Base-by-base conservation (phyloP, 2,329 filamentous ascomycete genomes). In the Periconia digitata region DNA sequence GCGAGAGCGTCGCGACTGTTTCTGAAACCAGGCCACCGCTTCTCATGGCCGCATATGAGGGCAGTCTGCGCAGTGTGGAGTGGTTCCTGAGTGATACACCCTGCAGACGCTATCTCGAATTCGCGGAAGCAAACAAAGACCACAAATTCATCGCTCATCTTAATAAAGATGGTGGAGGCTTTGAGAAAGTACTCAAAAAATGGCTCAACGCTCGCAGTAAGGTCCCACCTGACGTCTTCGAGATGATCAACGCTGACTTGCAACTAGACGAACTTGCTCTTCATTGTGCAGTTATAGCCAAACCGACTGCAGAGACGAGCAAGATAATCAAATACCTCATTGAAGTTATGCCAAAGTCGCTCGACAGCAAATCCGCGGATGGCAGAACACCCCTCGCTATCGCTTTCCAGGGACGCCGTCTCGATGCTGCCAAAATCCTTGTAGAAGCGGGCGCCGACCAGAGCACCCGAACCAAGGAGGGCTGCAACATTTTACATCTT, bases 11-110 rank as follows among this genome's bases (percentile, higher is more conserved):
- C 3, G 34, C 53, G 15, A 42, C 40, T 13, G 46, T 54, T 12
- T 47, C 57, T 32, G 51, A 68, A 40, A 72, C 74, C 27, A 75
- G 73, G 0, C 80, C 85, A 2, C 87, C 85, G 3, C 71, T 89
- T 8, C 76, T 89, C 1, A 72, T 79, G 51, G 84, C 85, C 38
- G 84, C 82, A 12, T 59, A 72, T 8, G 58, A 59, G 2, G 83
- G 84, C 3, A 86, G 76, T 17, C 65, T 92, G n/a, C 81, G 86
- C 34, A 79, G 80, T 16, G 82, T 90, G 0, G 85, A 94, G 62
- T 95, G 88, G 83, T 89, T 92, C 66, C 70, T 90, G 46, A 85
- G 86, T 48, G 86, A 89, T 51, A 80, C 82, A 1, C 88, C 90
- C 0, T 72, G 82, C 56, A 78, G 84, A 22, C 76, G 82, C 45